phyloP scores from a whole-genome alignment of 768 basidiomycete genomes.

The Lactarius deliciosus region DNA sequence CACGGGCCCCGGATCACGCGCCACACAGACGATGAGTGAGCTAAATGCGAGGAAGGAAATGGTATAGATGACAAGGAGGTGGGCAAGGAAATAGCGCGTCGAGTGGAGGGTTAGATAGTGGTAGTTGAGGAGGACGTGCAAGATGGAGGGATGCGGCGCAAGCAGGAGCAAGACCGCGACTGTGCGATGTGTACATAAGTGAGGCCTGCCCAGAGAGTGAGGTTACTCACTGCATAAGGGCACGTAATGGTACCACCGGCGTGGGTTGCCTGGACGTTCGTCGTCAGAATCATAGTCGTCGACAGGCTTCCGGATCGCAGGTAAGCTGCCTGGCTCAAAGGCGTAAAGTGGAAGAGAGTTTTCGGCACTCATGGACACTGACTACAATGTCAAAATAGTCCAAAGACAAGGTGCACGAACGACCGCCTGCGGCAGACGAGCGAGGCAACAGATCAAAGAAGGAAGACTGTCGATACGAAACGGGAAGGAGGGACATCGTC shows the following conservation, averaged over 20 bases:
- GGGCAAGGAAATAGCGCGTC: conserved; percentile 47
- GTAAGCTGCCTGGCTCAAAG: conserved; percentile 17
- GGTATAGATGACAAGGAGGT: conserved; percentile 59
- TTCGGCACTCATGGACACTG: not conserved
- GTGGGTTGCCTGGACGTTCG: conserved; percentile 11
- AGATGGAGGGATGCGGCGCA: conserved; percentile 71
- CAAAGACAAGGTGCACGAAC: conserved; percentile 8
- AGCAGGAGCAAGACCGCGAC: conserved; percentile 57
- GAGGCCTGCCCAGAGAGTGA: not conserved
- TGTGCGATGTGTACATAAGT: conserved; percentile 27
- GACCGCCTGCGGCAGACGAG: not conserved
- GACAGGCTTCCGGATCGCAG: not conserved
- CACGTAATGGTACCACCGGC: conserved; percentile 29
- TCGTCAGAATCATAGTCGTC: conserved; percentile 22
- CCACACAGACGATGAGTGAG: conserved; percentile 70
- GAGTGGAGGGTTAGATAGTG: conserved; percentile 56
- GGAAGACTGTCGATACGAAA: not conserved
- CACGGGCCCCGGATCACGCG: conserved; percentile 73
- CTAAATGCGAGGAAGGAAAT: conserved; percentile 69
- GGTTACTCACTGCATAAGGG: conserved; percentile 24
- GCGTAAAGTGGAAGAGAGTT: conserved; percentile 14
- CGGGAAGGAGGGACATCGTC: not conserved
- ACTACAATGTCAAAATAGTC: not conserved
- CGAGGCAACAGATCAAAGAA: not conserved
- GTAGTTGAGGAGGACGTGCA: conserved; percentile 66